Evolutionary conservation across 306 rosid genomes (phyloP), one percentile per base, ranked within the genome.

Genomic region (Inga oerstediana): DNA sequence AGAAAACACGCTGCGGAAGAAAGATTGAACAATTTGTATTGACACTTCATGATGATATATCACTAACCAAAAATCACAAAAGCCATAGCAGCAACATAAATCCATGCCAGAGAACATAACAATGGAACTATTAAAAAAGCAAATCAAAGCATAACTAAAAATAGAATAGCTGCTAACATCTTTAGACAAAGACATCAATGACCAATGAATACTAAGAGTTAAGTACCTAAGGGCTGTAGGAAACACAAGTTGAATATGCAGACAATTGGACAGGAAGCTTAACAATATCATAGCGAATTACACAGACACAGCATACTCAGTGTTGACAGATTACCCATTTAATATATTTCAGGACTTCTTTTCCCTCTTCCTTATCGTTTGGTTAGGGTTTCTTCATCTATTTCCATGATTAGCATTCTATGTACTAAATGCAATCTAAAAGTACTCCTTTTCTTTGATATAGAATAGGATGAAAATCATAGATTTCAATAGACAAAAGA

Each of bases 211-310:
- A 69, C 41, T 69, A 56, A 56, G 56, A 69, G 45, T 10, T 32
- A 14, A 44, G 77, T 13, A 45, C 73, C 81, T 44, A 76, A 56
- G 54, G 43, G 72, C 49, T 17, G 34, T 54, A n/a, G 61, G 77
- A 74, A 46, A 76, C 37, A 27, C 17, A 72, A 77, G 51, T 72
- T 39, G 49, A 64, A 78, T 64, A 13, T 19, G 68, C 32, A 61
- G 37, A 51, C n/a, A 43, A 27, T 39, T 65, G 72, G 46, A 4
- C 5, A 30, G 37, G 39, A 64, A 27, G 39, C 19, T 64, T 64
- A 4, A 65, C 39, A 27, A 65, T 12, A 15, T 65, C 39, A 22
- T 4, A 24, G 69, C 5, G 69, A 64, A 10, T 30, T 30, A 30
- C 39, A 10, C 77, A 43, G 64, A 19, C 22, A 17, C 44, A 39